Base-by-base conservation (phyloP, 495 filamentous ascomycete genomes). In the Evansstolkia leycettana region DNA sequence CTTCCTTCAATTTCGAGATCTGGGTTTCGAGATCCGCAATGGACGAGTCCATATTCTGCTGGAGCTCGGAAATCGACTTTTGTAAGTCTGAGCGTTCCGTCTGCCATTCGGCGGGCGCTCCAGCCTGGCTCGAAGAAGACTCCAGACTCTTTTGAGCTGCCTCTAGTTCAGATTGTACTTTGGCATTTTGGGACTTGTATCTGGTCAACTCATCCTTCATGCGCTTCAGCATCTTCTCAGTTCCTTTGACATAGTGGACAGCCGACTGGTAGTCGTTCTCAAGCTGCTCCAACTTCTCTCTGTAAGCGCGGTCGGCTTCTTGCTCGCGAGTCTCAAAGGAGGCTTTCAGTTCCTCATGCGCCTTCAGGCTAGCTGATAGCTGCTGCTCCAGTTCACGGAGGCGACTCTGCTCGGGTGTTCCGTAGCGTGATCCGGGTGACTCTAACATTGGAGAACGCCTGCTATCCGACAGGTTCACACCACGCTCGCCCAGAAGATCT, bases 191-290 rank as follows among this genome's bases (percentile, higher is more conserved):
- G 26, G 73, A 60, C 68, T 94, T 95, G 55, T 87, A 87, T 24
- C 87, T 84, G 25, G 76, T 65, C 9, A 96, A 67, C 56, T 98
- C 90, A 44, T 94, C 86, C 66, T 98, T 96, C 77, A 98, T 93
- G 47, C 88, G 87, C 58, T 89, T 88, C 16, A 98, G 69, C 84
- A 99, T 93, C 71, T 94, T 95, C 60, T 99, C 92, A 1, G 89
- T 95, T 27, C 90, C 92, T 51, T 94, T 92, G 43, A 99, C 85
- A 51, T 99, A 99, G 58, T 94, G 88, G n/a, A 96, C 88, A 9
- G 92, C 88, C n/a, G 92, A 94, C 52, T 93, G 86, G 52, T 99
- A 94, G 51, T 99, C 90, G 52, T 84, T 86, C 52, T 95, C 87
- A 15, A 99, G 75, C 50, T 92, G 84, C 36, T 81, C 75, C 36